Conservation (phyloP, 179 eudicot genomes). For the Heliamphora ciliata region DNA sequence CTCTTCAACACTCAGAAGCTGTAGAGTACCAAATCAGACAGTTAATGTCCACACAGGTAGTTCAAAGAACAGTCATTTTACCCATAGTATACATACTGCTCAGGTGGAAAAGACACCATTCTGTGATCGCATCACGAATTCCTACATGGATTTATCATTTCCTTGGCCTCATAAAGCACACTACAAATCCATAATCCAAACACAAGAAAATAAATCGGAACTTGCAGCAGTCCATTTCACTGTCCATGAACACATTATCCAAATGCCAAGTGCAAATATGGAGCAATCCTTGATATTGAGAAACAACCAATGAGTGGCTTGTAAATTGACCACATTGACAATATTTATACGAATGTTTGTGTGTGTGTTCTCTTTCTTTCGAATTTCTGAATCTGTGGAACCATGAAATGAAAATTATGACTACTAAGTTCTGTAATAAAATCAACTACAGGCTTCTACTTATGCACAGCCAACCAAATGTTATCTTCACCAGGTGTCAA, state of each 20-base stretch:
- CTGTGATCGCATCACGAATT: no score
- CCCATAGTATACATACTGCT: not conserved
- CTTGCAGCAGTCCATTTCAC: not conserved
- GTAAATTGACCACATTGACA: not conserved
- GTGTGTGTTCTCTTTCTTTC: not conserved
- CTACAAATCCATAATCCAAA: no score
- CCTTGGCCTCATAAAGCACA: no score
- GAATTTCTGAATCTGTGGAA: not conserved
- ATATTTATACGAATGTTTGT: not conserved
- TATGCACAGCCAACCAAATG: not conserved
- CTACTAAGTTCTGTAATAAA: not conserved
- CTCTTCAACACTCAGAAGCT: slow-evolving; percentile 69
- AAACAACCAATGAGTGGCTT: not conserved
- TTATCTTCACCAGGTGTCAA: not conserved
- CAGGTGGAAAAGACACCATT: not conserved
- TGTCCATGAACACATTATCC: not conserved
- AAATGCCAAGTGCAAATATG: not conserved
- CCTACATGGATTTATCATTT: no score
- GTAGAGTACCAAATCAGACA: slow-evolving; percentile 21
- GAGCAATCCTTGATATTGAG: not conserved
- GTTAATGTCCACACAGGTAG: not conserved
- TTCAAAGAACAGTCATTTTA: not conserved
- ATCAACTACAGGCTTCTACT: not conserved
- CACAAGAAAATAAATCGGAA: not conserved
- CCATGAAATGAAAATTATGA: not conserved